Base-by-base conservation (phyloP, 805 yeast species). In the Candida insectalens region DNA sequence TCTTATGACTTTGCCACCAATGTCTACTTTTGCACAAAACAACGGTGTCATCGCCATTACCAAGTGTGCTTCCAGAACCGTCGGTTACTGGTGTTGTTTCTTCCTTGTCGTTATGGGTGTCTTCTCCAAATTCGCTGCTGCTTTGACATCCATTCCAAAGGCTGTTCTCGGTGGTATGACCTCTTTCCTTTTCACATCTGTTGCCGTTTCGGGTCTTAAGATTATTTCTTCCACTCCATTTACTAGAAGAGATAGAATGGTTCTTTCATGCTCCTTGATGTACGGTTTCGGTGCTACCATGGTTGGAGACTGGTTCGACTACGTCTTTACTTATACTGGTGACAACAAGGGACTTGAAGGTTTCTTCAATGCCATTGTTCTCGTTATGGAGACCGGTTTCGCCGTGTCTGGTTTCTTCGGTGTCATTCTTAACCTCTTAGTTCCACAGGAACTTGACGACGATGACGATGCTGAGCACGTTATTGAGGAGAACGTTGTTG, bases 31-130 rank as follows among this genome's bases (percentile, higher is more conserved):
- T 63, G 95, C 96, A 10, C 96, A 87, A 60, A 88, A 88, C 61
- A 88, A 88, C 55, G 96, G 96, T 66, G 95, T 87, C 38, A 85
- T 87, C 44, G 78, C 94, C 27, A 69, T 88, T 55, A 88, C 96
- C 32, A 84, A 83, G 55, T 85, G 95, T 61, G 96, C 95, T 31
- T 77, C 83, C 48, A 71, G 94, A 61, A 65, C 69, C 32, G 83
- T 72, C 21, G 96, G 64, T 36, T 59, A 59, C 45, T 59, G 64
- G 64, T 56, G 62, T 44, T 59, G 64, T 42, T 59, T 83, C 63
- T 83, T 82, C 65, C 62, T 87, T 43, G 50, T 87, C 36, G 55
- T 87, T 39, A 84, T 87, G 94, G 96, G 96, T 27, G 59, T 87
- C 27, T 82, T 87, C 53, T 69, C 94, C 39, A 83, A 83, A 57